Conservation (phyloP, 208 protist species). For the Leishmania lainsoni region DNA sequence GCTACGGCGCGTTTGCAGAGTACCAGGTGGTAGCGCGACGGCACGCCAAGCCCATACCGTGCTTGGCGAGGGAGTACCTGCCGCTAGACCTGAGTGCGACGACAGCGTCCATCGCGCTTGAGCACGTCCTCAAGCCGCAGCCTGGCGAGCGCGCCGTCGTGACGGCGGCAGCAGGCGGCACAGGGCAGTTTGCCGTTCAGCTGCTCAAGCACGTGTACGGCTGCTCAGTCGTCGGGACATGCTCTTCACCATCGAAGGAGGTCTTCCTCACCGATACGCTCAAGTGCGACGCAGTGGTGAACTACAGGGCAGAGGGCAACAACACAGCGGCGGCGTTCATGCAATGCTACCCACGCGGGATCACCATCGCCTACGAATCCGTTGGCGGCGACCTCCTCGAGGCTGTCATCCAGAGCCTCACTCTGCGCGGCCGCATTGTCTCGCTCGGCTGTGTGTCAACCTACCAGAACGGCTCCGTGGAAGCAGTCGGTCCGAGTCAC, state of each 20-base stretch:
- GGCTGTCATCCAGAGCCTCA: conserved; percentile 56
- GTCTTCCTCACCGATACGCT: conserved; percentile 65
- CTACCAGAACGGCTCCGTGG: conserved; percentile 48
- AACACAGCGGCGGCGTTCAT: conserved; percentile 21
- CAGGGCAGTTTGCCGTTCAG: conserved; percentile 91
- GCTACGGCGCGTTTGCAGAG: conserved; percentile 82
- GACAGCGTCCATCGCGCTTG: conserved; percentile 88
- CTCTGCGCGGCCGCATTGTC: conserved; percentile 70
- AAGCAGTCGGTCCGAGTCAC: conserved; percentile 1
- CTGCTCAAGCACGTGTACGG: conserved; percentile 82
- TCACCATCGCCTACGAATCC: conserved; percentile 90
- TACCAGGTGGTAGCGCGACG: conserved; percentile 68
- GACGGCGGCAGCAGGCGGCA: conserved; percentile 90
- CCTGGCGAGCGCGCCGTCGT: conserved; percentile 80
- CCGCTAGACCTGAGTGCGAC: conserved; percentile 84
- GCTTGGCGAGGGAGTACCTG: conserved; percentile 52
- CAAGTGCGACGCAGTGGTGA: conserved; percentile 79
- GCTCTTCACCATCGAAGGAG: conserved; percentile 78
- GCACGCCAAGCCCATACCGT: conserved; percentile 53
- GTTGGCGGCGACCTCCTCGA: conserved; percentile 89
- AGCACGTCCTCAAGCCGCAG: conserved; percentile 67
- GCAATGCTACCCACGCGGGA: conserved; percentile 60
- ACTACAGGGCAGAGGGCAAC: conserved; percentile 42
- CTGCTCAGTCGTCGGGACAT: conserved; percentile 87
- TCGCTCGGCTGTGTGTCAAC: conserved; percentile 84